Conservation (phyloP, 2,329 filamentous ascomycete species). For the Fusarium tuaranense region DNA sequence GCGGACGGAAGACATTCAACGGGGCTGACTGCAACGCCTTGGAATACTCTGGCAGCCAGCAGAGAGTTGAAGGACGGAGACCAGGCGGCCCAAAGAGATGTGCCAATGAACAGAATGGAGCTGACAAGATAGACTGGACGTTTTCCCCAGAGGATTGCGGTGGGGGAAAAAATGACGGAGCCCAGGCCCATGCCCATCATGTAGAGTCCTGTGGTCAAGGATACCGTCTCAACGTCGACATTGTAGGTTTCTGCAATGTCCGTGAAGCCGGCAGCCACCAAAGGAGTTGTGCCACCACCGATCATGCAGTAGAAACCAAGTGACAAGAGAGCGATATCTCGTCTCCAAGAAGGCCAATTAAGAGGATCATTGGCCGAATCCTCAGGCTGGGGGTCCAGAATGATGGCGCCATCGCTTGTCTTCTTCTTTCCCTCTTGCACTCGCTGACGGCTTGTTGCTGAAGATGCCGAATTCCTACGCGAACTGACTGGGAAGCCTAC, state of each 20-base stretch:
- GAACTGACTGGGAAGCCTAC: conserved; percentile 55
- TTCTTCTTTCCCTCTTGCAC: conserved; percentile 71
- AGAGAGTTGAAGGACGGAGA: conserved; percentile 85
- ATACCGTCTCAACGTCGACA: conserved; percentile 78
- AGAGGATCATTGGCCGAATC: conserved; percentile 91
- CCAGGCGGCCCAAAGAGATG: conserved; percentile 86
- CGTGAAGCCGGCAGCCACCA: conserved; percentile 90
- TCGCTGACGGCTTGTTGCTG: conserved; percentile 19
- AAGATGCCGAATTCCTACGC: conserved; percentile 45
- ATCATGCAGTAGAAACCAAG: conserved; percentile 94
- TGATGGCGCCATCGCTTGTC: conserved; percentile 84
- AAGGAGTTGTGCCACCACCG: conserved; percentile 90
- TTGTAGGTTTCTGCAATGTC: conserved; percentile 76
- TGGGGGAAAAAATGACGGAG: conserved; percentile 86
- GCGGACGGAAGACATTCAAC: conserved; percentile 94
- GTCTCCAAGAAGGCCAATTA: conserved; percentile 88
- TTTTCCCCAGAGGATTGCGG: conserved; percentile 91
- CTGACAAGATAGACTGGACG: conserved; percentile 88
- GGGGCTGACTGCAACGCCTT: conserved; percentile 88
- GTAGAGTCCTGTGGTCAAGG: conserved; percentile 90
- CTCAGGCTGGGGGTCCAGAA: conserved; percentile 91
- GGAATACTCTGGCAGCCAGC: conserved; percentile 84
- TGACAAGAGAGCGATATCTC: conserved; percentile 83
- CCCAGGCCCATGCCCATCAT: conserved; percentile 94
- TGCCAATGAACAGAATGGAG: conserved; percentile 80